These are phyloP conservation scores for Chlorella sp. DNA, from an alignment of 139 green algal genomes.

Conservation along the genomic window DNA sequence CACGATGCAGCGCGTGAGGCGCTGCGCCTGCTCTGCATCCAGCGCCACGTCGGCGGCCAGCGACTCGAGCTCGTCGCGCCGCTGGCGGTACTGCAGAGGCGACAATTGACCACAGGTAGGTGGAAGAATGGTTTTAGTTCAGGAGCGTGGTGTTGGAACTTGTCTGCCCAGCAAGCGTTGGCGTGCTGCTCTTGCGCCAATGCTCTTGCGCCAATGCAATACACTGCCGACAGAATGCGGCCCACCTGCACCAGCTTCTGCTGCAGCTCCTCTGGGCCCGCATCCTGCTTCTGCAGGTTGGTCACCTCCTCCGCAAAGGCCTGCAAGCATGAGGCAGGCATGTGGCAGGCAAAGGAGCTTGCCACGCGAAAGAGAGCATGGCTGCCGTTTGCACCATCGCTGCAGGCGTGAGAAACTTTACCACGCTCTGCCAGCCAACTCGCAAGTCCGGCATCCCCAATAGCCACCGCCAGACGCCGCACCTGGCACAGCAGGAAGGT, in stretches of 20 bases:
- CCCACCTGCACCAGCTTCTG: slow-evolving; percentile 25
- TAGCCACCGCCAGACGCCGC: neutral
- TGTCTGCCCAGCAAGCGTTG: neutral
- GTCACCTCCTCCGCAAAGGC: slow-evolving; percentile 32
- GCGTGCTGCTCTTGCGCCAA: neutral
- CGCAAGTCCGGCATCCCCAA: neutral
- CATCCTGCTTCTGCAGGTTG: slow-evolving; percentile 22
- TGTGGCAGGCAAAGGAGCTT: neutral
- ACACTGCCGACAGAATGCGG: neutral
- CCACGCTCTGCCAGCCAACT: no score
- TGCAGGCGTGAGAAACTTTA: no score
- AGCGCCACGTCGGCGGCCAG: slow-evolving; percentile 12
- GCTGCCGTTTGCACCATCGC: no score
- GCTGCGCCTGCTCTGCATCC: slow-evolving; percentile 25
- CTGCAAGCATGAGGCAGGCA: neutral
- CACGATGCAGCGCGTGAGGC: slow-evolving; percentile 42
- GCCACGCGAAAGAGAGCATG: neutral
- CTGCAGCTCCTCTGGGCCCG: neutral
- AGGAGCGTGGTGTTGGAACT: no score
- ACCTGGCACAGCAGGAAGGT: slow-evolving; percentile 50
- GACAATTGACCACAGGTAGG: neutral
- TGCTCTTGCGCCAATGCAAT: no score
- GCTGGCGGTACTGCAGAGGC: slow-evolving; percentile 16
- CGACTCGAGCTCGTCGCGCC: slow-evolving; percentile 19
- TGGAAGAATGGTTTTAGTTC: neutral